Base-by-base conservation (phyloP, 495 filamentous ascomycete species). In the Durotheca rogersii region DNA sequence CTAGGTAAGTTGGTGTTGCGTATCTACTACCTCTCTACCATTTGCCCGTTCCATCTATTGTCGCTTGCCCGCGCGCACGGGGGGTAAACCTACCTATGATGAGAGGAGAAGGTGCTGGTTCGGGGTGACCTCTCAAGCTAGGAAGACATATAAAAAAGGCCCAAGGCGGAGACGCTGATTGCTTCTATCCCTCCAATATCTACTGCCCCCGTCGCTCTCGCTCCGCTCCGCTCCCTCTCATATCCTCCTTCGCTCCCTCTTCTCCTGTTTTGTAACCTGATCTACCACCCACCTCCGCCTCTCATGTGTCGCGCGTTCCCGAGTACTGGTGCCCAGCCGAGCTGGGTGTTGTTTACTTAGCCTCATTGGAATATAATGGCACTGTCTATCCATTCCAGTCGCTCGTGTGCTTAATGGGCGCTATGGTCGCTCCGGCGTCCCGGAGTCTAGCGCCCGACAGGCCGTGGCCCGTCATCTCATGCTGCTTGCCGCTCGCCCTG, bases 1-100 rank as follows among this genome's bases (percentile, higher is more conserved):
- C 47, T 38, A 48, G 45, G 56, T 59, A 51, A 53, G 56, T 53
- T 51, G 12, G n/a, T n/a, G n/a, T n/a, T n/a, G n/a, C n/a, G n/a
- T n/a, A n/a, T n/a, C n/a, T n/a, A n/a, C 18, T 44, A 20, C 44
- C 41, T 36, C 23, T 15, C 29, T 9, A 37, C 37, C 38, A 15
- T 42, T 45, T 27, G 23, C 37, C n/a, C n/a, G n/a, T n/a, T n/a
- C n/a, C n/a, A n/a, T n/a, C n/a, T n/a, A n/a, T n/a, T n/a, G n/a
- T n/a, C n/a, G n/a, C n/a, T n/a, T n/a, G n/a, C n/a, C n/a, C n/a
- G n/a, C n/a, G n/a, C n/a, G n/a, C n/a, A n/a, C n/a, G n/a, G n/a
- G n/a, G n/a, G n/a, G n/a, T n/a, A n/a, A 34, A 45, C 31, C 23
- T 31, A 31, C 20, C n/a, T 17, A 15, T 31, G 38, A 48, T 48